Conservation (phyloP, 768 basidiomycete species). For the Leucocoprinus birnbaumii region DNA sequence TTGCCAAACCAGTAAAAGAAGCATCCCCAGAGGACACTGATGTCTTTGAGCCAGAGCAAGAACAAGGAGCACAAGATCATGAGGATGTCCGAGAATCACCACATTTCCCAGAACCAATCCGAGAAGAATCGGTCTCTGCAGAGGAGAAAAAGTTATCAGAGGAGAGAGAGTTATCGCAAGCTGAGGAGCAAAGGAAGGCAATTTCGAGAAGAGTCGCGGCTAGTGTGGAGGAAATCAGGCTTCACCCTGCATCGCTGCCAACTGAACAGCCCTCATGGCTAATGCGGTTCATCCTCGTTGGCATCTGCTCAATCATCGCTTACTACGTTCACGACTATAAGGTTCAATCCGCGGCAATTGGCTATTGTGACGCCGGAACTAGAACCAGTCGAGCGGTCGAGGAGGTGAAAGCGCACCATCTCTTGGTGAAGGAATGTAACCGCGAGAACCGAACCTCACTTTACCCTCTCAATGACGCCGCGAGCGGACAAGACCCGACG, state of each 20-base stretch:
- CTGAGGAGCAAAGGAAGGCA: slow-evolving; percentile 14
- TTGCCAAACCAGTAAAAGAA: slow-evolving; percentile 3
- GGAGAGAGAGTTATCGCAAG: slow-evolving; percentile 8
- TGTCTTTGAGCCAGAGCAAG: slow-evolving; percentile 13
- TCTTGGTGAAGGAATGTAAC: slow-evolving; percentile 55
- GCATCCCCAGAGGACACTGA: slow-evolving; percentile 11
- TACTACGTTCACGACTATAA: slow-evolving; percentile 52
- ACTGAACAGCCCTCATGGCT: slow-evolving; percentile 20
- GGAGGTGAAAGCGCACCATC: slow-evolving; percentile 38
- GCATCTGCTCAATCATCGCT: slow-evolving; percentile 30
- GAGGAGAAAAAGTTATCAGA: no score
- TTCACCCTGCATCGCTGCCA: slow-evolving; percentile 1
- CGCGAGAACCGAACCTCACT: slow-evolving; percentile 49
- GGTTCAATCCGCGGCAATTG: slow-evolving; percentile 63
- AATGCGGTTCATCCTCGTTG: slow-evolving; percentile 39
- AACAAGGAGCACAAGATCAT: no score
- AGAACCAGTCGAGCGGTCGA: slow-evolving; percentile 58
- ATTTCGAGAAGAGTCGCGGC: slow-evolving; percentile 37
- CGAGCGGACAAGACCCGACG: slow-evolving; percentile 26
- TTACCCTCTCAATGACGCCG: slow-evolving; percentile 24
- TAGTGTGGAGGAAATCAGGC: slow-evolving; percentile 20
- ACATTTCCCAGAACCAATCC: slow-evolving; percentile 3
- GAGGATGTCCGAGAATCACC: slow-evolving; percentile 9
- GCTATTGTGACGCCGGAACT: slow-evolving; percentile 70
- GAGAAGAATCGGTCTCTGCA: slow-evolving; percentile 8